A percentile compares a stretch with the other conserved stretches of the same genome.
Conservation (phyloP, 1,284 basidiomycete species). For the Microbotryum silenes-acaulis region DNA sequence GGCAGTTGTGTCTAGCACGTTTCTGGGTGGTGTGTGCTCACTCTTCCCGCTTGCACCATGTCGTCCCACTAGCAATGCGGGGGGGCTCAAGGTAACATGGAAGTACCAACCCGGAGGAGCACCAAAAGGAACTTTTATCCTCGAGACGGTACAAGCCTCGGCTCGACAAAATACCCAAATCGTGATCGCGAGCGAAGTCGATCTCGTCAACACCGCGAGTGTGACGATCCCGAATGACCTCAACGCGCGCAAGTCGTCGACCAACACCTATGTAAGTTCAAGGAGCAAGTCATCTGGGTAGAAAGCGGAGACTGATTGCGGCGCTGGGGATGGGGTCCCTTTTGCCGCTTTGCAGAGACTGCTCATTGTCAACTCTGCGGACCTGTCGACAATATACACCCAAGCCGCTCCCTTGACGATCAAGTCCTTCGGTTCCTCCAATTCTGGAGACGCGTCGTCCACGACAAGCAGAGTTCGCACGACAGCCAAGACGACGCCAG, state of each 20-base stretch:
- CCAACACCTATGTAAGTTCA: conserved; percentile 12
- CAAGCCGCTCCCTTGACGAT: conserved; percentile 17
- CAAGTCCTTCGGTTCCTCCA: conserved; percentile 9
- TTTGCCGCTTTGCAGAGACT: conserved; percentile 5
- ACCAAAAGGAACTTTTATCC: conserved; percentile 17
- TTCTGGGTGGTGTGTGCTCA: no score
- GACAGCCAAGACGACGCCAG: no score
- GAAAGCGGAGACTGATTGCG: no score
- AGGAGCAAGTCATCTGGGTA: no score
- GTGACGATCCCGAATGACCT: conserved; percentile 7
- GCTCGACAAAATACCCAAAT: neutral
- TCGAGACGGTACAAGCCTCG: neutral
- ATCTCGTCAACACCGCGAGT: conserved; percentile 7
- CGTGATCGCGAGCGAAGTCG: conserved; percentile 7
- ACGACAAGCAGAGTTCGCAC: no score
- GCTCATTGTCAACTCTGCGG: conserved; percentile 20
- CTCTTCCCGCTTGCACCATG: no score
- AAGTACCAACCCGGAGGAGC: conserved; percentile 22
- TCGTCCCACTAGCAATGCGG: no score
- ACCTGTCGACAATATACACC: conserved; percentile 14
- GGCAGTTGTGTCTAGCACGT: no score
- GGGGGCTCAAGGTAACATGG: conserved; percentile 8
- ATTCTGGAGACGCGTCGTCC: neutral
- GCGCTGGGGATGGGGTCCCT: neutral
- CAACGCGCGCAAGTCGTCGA: neutral